Base-by-base conservation (phyloP, 139 green algal species). In the Volvox africanus region DNA sequence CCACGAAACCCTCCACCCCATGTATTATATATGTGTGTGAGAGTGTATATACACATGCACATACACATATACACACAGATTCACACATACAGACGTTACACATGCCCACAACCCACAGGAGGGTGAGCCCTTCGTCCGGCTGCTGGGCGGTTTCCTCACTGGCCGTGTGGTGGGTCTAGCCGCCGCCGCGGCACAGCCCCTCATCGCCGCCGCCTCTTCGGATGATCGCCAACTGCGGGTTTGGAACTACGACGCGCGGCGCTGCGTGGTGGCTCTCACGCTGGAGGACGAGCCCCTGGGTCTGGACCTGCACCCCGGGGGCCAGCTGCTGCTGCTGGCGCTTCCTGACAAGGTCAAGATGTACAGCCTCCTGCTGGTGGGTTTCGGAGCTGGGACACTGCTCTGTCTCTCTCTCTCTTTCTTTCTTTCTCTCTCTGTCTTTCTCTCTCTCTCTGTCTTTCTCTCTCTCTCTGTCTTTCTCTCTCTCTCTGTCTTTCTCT, bases 261-360 rank as follows among this genome's bases (percentile, higher is more conserved):
- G 82, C 19, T 92, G 73, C 11, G 73, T 95, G 28, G 80, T 78
- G 28, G 35, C 26, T 5, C 44, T 94, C 20, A 30, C 89, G 20
- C 76, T 96, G 21, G 75, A 94, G 19, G 92, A 96, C 61, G 94
- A 95, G 87, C 61, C 88, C 75, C 82, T 87, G 35, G 91, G 88
- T 88, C 78, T 82, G 68, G 86, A 89, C 55, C 26, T 95, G 69
- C 92, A 96, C 80, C 89, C 90, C 5, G 92, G 82, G 6, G 93
- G 92, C 36, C 81, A 73, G 65, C 85, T 91, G 91, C 67, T 95
- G 75, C 79, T 92, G 69, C 68, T 94, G 87, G 92, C 92, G 19
- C 80, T 94, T 88, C 69, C 75, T 19, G 88, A 94, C 80, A 94
- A 92, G 87, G 83, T 95, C 71, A 68, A 78, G 9, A 35, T 94